Base-by-base conservation (phyloP, 192 early-diverging fungal genomes). In the Rhizophagus clarus region DNA sequence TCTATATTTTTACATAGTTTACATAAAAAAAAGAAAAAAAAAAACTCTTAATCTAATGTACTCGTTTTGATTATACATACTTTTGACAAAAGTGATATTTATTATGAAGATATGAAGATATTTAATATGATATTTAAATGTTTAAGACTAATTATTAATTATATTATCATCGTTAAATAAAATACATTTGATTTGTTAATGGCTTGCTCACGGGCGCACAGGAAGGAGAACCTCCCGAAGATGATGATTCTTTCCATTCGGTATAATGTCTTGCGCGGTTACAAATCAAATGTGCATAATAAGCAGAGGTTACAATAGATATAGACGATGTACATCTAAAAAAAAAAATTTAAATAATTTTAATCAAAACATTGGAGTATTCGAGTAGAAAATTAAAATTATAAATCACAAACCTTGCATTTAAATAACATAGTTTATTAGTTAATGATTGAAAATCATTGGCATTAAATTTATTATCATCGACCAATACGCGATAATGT, bases 401-500 rank as follows among this genome's bases (percentile, higher is more conserved):
- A 56, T 37, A 37, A 9, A 10, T 56, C 3, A 56, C 51, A 14
- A 56, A 56, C 51, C 51, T 56, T 56, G 51, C 51, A 56, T 56
- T 56, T 56, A 56, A 64, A 64, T 37, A 34, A 34, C 34, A 72
- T 72, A 45, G 15, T 12, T 72, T 45, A 45, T 72, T 24, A 6
- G 70, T 45, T 45, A 37, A 72, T 24, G 4, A 17, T 2, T 72
- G 14, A 15, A 72, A 34, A 37, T 45, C 40, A 37, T 72, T n/a
- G 24, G 34, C n/a, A 9, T 15, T 20, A 45, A 34, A 97, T 11
- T 87, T 84, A 81, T 95, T 94, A 34, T 98, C 96, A 72, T 99
- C 95, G 72, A 92, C 87, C 51, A 99, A 82, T 12, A 97, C 96
- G 67, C 92, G 92, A 89, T 99, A 99, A 80, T 95, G 94, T 0